Evolutionary conservation across 2,329 filamentous ascomycete genomes (phyloP), one percentile per base, ranked within the genome.

Genomic region (Colletotrichum tropicale): DNA sequence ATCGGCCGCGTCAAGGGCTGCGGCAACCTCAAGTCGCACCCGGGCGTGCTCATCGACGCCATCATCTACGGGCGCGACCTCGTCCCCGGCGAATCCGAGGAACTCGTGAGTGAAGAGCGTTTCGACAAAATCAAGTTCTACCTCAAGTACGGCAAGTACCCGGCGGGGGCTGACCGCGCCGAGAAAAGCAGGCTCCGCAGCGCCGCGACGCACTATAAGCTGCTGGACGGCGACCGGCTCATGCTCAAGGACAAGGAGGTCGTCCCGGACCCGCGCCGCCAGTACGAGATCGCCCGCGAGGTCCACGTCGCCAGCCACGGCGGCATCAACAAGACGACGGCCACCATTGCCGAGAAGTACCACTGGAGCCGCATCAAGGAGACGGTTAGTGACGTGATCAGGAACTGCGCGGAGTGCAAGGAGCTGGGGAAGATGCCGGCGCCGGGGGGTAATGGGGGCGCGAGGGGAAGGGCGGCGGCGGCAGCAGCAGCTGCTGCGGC

Each of bases 81-180:
- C 76, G 82, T 83, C 61, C 89, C 87, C 77, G 85, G 82, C 82
- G 80, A 88, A 48, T 91, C 90, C 80, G 95, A 97, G 83, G 95
- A 97, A 84, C 93, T 95, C 83, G 94, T 96, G 81, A 96, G 94
- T 84, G 96, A 98, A 88, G 96, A 98, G 87, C 95, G 97, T 80
- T 98, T 98, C 88, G 96, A 98, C 89, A 98, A 98, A 89, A 98
- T 98, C 84, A 94, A 96, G 82, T 98, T 95, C 88, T 98, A 98
- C 86, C 92, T 98, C 82, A 98, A 98, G 86, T 95, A 96, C 84
- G 94, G 94, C 82, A 95, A 96, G 84, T 98, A 99, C 84, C 97
- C 97, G 75, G 93, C 94, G 81, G 96, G 96, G 77, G 96, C 96
- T 82, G 96, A 98, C 88, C 92, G 96, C 75, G 96, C 96, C 73